Base-by-base conservation (phyloP, 2,329 filamentous ascomycete genomes). In the Incumbomyces lentus region DNA sequence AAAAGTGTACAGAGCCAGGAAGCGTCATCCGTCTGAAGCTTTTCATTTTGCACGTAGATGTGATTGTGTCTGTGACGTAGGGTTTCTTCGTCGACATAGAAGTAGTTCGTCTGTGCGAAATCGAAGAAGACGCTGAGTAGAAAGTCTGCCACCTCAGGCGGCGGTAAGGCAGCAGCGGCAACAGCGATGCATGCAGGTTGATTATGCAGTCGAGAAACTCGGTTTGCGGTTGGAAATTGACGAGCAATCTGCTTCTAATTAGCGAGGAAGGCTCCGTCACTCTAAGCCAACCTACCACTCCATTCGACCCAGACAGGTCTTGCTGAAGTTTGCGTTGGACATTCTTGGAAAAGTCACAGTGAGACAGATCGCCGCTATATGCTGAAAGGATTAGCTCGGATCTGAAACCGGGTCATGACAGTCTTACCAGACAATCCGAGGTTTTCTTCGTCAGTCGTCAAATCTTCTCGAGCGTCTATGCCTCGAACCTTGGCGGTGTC, bases 281-380 rank as follows among this genome's bases (percentile, higher is more conserved):
- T 71, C 55, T n/a, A 55, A 55, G 45, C 31, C 52, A 38, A 33
- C 43, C 35, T 43, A 14, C 46, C 60, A 44, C 64, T 64, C 50
- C 64, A 63, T 8, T 61, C 61, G 53, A 49, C 58, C 60, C 62
- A 49, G 55, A 60, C 49, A 61, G 62, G 48, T 62, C 65, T 41
- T 68, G 61, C 45, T 72, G 66, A n/a, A 73, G 68, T 57, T 68
- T 70, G n/a, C 68, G 64, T 51, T 72, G 72, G 51, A 72, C 66
- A 34, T 68, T 60, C 68, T 71, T 72, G 34, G 70, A 73, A 53
- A 74, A 74, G 51, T 73, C 73, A 68, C 70, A 73, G 47, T 74
- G 70, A 1, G 71, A 74, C 52, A 74, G 73, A 50, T 74, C 71
- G 7, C 71, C 71, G 1, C 71, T 74, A 49, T 72, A 74, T 45